Evolutionary conservation across 345 rosid species (phyloP).

Genomic region (Lumnitzera racemosa): DNA sequence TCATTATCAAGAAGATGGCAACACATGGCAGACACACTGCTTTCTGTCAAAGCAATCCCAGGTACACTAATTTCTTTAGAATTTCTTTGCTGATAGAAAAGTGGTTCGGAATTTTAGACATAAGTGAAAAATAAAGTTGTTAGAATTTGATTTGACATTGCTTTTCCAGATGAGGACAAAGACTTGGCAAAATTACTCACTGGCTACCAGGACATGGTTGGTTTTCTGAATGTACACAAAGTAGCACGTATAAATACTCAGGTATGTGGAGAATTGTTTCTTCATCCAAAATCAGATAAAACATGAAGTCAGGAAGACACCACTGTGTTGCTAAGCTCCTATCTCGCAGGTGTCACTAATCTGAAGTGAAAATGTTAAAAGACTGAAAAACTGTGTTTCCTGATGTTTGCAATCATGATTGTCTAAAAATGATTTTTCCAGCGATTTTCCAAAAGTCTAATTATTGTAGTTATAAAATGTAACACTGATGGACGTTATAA

Average conservation of each 20-base stretch:
- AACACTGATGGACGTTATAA: too few species aligned
- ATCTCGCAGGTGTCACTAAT: too few species aligned
- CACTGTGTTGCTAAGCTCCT: too few species aligned
- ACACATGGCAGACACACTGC: constrained; percentile 79
- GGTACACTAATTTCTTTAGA: constrained; percentile 28
- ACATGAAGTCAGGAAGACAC: too few species aligned
- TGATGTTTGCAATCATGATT: too few species aligned
- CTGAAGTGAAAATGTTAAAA: too few species aligned
- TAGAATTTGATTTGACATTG: constrained; percentile 5
- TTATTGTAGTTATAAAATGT: too few species aligned
- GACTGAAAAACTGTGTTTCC: too few species aligned
- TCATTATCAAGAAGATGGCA: constrained; percentile 71
- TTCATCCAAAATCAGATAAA: too few species aligned
- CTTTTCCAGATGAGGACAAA: constrained; percentile 68
- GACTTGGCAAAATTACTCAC: constrained; percentile 74
- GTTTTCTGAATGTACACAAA: constrained; percentile 80
- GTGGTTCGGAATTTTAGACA: neutral
- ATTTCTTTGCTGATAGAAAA: neutral
- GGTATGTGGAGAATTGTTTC: constrained; percentile 24
- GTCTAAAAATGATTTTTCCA: too few species aligned
- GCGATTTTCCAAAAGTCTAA: too few species aligned
- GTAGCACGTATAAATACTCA: constrained; percentile 76
- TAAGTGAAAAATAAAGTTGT: neutral
- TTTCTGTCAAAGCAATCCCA: constrained; percentile 81
- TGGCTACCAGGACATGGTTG: constrained; percentile 91